Conservation (phyloP, 371 early-diverging fungal genomes). For the Mucor piriformis region DNA sequence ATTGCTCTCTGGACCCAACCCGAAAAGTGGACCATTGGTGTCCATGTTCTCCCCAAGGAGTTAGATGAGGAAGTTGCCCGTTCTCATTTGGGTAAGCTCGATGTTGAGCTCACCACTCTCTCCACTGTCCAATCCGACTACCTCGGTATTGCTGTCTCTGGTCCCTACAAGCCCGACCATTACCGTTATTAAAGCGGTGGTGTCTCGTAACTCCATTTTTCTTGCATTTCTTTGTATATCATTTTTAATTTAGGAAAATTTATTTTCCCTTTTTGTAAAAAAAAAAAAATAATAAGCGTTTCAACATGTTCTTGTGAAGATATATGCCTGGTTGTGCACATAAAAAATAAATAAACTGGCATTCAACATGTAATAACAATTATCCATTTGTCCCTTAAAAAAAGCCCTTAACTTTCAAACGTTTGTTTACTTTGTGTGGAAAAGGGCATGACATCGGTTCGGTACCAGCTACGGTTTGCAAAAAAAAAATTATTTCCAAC, state of each 20-base stretch:
- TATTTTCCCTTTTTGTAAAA: slow-evolving; percentile 12
- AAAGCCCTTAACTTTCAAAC: no score
- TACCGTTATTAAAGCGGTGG: slow-evolving; percentile 79
- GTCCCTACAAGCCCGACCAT: slow-evolving; percentile 97
- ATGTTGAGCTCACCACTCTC: slow-evolving; percentile 88
- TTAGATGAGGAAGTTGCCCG: slow-evolving; percentile 99
- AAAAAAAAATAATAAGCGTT: slow-evolving; percentile 32
- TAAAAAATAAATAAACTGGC: slow-evolving; percentile 33
- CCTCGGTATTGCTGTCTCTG: slow-evolving; percentile 81
- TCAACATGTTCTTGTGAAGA: slow-evolving; percentile 45
- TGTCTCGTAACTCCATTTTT: slow-evolving; percentile 6
- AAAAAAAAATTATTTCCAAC: no score
- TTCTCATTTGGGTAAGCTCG: slow-evolving; percentile 94
- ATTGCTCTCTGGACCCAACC: slow-evolving; percentile 97
- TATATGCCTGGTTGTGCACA: slow-evolving; percentile 25
- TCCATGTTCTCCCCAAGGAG: slow-evolving; percentile 98
- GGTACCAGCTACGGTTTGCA: no score
- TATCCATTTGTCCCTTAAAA: neutral
- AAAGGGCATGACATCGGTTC: no score
- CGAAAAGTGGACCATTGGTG: slow-evolving; percentile 89
- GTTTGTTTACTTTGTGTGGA: no score
- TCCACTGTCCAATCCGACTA: slow-evolving; percentile 82
- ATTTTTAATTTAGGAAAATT: slow-evolving; percentile 2
- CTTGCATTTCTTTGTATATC: slow-evolving; percentile 23
- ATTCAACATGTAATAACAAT: slow-evolving; percentile 34